Conservation (phyloP, 257 asterid genomes). For the Handroanthus guayacan region DNA sequence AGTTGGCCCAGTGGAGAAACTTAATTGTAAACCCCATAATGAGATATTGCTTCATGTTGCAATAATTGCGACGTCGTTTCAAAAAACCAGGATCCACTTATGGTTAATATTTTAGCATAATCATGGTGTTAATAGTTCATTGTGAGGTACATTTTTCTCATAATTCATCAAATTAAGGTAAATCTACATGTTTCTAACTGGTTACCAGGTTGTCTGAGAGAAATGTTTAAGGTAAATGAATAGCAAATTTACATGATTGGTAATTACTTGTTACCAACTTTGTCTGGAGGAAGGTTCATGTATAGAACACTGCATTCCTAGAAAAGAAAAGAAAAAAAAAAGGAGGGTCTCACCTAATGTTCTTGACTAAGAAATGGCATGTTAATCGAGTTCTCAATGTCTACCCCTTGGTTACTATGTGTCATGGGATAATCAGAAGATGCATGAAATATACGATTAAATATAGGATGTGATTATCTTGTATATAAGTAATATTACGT, state of each 20-base stretch:
- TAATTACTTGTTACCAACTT: slow-evolving; percentile 16
- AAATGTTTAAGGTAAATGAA: background rate
- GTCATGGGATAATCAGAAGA: no score
- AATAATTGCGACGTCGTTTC: slow-evolving; percentile 9
- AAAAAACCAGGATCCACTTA: background rate
- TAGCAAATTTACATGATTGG: background rate
- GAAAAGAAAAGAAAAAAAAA: no score
- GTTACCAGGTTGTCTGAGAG: no score
- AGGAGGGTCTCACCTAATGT: no score
- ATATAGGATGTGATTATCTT: no score
- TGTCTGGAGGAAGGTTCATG: background rate
- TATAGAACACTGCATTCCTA: background rate
- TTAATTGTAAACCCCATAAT: slow-evolving; percentile 1
- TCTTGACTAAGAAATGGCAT: no score
- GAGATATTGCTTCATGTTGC: background rate
- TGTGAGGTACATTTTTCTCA: background rate
- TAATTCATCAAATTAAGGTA: slow-evolving; percentile 10
- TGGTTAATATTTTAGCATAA: background rate
- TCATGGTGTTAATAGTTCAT: background rate
- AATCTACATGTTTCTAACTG: no score
- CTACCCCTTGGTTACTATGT: no score
- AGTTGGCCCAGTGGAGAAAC: slow-evolving; percentile 21
- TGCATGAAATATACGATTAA: no score
- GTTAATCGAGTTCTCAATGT: no score
- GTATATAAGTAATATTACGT: no score